Percentiles rank a stretch among this genome's conserved stretches.
phyloP scores from a whole-genome alignment of 225 moss, liverwort and hornwort species.

The Asterella californica region DNA sequence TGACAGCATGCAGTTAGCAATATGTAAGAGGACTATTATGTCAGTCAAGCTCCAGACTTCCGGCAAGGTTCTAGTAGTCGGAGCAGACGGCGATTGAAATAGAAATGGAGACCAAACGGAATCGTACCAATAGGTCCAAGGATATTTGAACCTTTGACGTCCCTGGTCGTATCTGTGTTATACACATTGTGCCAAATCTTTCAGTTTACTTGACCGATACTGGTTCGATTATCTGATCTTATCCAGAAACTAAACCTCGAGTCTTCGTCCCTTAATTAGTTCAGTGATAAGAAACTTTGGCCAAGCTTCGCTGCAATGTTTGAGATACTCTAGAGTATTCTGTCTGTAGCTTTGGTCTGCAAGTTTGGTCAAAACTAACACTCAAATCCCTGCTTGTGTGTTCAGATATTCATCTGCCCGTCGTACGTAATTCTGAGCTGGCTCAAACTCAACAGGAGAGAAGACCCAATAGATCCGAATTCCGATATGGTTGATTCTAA shows the following conservation, averaged over 20 bases:
- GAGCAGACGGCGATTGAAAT: too few species aligned
- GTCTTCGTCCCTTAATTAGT: not conserved
- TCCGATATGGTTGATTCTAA: slow-evolving; percentile 16
- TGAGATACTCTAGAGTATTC: too few species aligned
- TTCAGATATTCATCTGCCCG: not conserved
- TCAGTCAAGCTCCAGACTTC: too few species aligned
- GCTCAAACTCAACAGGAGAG: not conserved
- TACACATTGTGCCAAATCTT: not conserved
- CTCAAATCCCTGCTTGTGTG: not conserved
- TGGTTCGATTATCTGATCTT: too few species aligned
- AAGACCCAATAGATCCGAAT: not conserved
- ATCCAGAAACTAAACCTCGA: not conserved
- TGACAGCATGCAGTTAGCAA: too few species aligned
- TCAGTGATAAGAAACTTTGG: not conserved
- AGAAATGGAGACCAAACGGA: too few species aligned
- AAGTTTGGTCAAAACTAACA: not conserved
- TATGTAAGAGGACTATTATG: too few species aligned
- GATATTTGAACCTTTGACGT: not conserved
- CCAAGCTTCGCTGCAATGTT: too few species aligned
- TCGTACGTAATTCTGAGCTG: not conserved
- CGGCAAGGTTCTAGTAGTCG: too few species aligned
- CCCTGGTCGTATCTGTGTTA: not conserved
- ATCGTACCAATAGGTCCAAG: too few species aligned
- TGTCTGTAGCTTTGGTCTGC: too few species aligned
- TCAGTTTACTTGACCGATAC: not conserved